Evolutionary conservation across 352 stramenopile species (phyloP), one percentile per base, ranked within the genome.

Genomic region (Pelagophyceae sp.): DNA sequence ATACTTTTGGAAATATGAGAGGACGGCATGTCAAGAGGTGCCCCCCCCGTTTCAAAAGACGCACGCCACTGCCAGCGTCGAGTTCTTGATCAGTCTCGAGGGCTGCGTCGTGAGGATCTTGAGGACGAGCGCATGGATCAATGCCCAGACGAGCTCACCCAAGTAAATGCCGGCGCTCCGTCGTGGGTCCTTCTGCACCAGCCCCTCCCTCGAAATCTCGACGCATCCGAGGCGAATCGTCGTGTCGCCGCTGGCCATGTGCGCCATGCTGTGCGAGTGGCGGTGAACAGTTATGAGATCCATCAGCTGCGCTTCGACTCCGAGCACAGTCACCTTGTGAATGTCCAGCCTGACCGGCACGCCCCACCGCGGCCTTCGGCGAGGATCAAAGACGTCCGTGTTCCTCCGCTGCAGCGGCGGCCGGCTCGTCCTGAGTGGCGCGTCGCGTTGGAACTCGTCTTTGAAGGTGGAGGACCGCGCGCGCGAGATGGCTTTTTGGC

Each of bases 281-380:
- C 58, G 58, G 23, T 33, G 58, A 11, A 31, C 11, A 6, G 29
- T 67, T 1, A 71, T 27, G 3, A 71, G 33, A 31, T 71, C 61
- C 61, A 71, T 38, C 11, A 71, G 29, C 19, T 71, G n/a, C 19
- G n/a, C 19, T 2, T 38, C 2, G 2, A 71, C 25, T 2, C 6
- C 33, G 3, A 31, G 37, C 61, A n/a, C 61, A 5, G 19, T 6
- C 19, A 71, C 61, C 6, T 17, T 6, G 33, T 35, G n/a, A 5
- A 71, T 25, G 61, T 71, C 61, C n/a, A 71, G 25, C 29, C 15
- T 6, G 6, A 71, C 1, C 61, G 61, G 61, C 29, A 71, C 61
- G 29, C 61, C 61, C 61, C 61, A 71, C 19, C 61, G 61, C 61
- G 61, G 61, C 33, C 61, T 27, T 31, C 61, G 61, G 11, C 61